Evolutionary conservation across 1,284 basidiomycete genomes (phyloP).

Genomic region (Anthracocystis walkeri): DNA sequence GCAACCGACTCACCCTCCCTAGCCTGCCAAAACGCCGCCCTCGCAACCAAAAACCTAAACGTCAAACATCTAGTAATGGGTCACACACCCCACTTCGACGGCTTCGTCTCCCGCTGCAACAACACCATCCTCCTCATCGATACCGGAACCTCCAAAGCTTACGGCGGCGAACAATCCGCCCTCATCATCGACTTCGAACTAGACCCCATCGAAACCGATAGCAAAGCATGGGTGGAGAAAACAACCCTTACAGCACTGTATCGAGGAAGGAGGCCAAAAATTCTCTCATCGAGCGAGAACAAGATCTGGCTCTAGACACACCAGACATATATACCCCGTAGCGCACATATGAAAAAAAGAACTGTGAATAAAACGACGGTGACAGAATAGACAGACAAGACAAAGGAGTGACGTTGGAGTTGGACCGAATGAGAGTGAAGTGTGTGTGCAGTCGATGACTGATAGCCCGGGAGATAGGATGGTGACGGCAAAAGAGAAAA

Average conservation of each 20-base stretch:
- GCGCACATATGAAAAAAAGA: background rate
- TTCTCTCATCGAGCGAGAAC: conserved; percentile 20
- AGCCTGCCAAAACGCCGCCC: conserved; percentile 46
- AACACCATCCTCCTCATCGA: conserved; percentile 61
- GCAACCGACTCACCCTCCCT: conserved; percentile 34
- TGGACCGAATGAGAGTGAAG: conserved; percentile 22
- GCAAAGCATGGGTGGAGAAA: conserved; percentile 32
- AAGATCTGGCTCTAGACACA: conserved; percentile 21
- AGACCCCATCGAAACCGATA: conserved; percentile 7
- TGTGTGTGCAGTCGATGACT: background rate
- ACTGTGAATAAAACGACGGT: background rate
- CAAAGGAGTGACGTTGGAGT: conserved; percentile 37
- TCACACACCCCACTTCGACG: conserved; percentile 64
- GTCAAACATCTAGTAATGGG: conserved; percentile 60
- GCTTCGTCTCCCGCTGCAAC: conserved; percentile 61
- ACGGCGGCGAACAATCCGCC: conserved; percentile 65
- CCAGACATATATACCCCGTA: background rate
- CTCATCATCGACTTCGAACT: conserved; percentile 59
- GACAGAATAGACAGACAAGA: background rate
- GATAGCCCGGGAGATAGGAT: background rate
- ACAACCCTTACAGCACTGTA: conserved; percentile 52
- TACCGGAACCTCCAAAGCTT: conserved; percentile 65
- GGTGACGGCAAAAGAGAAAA: too few species aligned
- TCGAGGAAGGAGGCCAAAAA: conserved; percentile 28
- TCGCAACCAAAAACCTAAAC: conserved; percentile 24